Evolutionary conservation across 495 filamentous ascomycete genomes (phyloP).

Genomic region (Staphylotrichum tortipilum): DNA sequence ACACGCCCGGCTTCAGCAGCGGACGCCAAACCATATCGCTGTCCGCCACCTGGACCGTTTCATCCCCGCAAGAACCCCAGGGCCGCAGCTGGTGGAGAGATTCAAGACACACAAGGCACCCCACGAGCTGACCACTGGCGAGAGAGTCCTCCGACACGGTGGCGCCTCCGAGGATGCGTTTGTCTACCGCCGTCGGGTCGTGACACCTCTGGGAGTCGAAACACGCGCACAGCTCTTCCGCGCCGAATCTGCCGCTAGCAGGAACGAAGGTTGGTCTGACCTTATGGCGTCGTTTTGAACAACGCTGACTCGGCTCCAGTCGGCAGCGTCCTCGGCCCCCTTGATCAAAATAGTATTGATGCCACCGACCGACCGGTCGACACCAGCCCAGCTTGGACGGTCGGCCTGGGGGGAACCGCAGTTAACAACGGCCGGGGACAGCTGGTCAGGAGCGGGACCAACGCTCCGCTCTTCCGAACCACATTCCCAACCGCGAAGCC

Average conservation of each 20-base stretch:
- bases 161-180: conserved; percentile 60
- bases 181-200: conserved; percentile 35
- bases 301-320: conserved; percentile 8
- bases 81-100: conserved; percentile 36
- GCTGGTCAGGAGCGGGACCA: conserved; percentile 58
- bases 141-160: conserved; percentile 52
- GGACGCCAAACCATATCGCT: conserved; percentile 13
- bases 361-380: conserved; percentile 44
- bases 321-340: conserved; percentile 31
- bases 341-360: conserved; percentile 17
- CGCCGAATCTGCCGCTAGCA: conserved; percentile 26
- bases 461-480: conserved; percentile 65
- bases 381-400: conserved; percentile 67
- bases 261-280: conserved; percentile 16
- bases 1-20: conserved; percentile 5
- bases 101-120: conserved; percentile 59
- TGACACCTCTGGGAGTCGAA: conserved; percentile 27
- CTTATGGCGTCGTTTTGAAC: not conserved
- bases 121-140: conserved; percentile 49
- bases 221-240: conserved; percentile 17
- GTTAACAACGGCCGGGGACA: conserved; percentile 55
- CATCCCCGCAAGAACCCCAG: conserved; percentile 47
- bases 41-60: conserved; percentile 58
- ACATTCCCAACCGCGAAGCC: conserved; percentile 46
- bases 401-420: conserved; percentile 51